phyloP scores from a whole-genome alignment of 2,329 filamentous ascomycete genomes.

The Ophiostoma novo-ulmi region DNA sequence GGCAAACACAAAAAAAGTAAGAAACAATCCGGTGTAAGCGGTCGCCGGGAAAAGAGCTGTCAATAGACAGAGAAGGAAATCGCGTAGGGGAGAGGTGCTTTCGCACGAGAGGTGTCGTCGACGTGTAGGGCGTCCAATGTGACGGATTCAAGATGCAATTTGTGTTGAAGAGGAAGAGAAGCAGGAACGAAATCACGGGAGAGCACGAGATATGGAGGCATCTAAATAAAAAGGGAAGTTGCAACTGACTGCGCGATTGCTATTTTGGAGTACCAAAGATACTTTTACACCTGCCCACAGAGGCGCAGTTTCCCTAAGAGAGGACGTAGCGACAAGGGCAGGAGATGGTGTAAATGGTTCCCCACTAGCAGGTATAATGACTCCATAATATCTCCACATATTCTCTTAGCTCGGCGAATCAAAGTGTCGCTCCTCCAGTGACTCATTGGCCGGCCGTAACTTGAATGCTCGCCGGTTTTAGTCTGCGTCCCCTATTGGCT shows the following conservation, averaged over 20 bases:
- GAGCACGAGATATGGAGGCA: not conserved
- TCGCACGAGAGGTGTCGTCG: constrained; percentile 17
- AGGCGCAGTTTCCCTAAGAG: constrained; percentile 22
- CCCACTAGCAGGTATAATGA: not conserved
- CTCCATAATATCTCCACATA: not conserved
- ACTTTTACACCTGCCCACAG: constrained; percentile 19
- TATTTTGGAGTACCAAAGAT: not conserved
- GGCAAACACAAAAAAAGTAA: not conserved
- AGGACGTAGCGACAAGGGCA: not conserved
- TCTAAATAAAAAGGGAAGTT: constrained; percentile 9
- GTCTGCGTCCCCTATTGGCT: not conserved
- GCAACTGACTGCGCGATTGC: too few relatives aligned
- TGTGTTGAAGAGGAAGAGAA: not conserved
- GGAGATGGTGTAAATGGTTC: not conserved
- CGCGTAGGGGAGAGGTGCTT: constrained; percentile 15
- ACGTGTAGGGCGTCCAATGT: constrained; percentile 12
- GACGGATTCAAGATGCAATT: constrained; percentile 9
- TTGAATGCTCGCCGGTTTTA: not conserved
- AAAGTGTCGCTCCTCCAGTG: not conserved
- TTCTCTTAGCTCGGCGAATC: not conserved
- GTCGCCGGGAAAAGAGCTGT: not conserved
- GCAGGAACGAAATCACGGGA: constrained; percentile 6
- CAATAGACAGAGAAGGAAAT: not conserved
- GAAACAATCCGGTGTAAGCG: not conserved
- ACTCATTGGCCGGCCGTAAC: constrained; percentile 10